Conservation (phyloP, 1,284 basidiomycete species). For the Boletus smithii region DNA sequence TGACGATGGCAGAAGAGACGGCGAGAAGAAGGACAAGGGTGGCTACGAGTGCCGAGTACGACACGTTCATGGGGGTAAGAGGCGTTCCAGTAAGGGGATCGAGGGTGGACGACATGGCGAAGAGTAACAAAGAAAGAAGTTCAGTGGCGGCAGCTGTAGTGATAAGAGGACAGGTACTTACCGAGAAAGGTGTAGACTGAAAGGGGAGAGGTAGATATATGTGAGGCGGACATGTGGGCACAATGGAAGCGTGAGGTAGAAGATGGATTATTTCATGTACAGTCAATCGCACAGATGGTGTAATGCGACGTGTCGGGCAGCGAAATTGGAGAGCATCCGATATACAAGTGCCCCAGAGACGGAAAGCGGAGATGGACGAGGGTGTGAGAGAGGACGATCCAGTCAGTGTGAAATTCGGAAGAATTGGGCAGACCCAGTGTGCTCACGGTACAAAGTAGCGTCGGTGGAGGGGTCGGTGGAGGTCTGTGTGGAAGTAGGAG, state of each 20-base stretch:
- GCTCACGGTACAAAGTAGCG: slow-evolving; percentile 31
- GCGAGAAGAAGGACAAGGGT: slow-evolving; percentile 62
- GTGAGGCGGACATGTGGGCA: slow-evolving; percentile 11
- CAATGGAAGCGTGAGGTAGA: neutral
- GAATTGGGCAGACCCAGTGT: neutral
- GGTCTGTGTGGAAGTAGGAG: neutral
- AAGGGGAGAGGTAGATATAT: neutral
- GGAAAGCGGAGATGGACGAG: neutral
- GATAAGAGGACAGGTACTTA: slow-evolving; percentile 13
- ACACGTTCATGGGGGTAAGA: slow-evolving; percentile 10
- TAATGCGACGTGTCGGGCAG: too few species aligned
- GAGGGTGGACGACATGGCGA: slow-evolving; percentile 18
- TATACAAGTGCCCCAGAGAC: neutral
- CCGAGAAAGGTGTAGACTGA: slow-evolving; percentile 34
- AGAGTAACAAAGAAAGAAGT: neutral
- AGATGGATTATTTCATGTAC: too few species aligned
- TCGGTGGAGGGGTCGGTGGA: slow-evolving; percentile 10
- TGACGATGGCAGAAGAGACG: slow-evolving; percentile 60
- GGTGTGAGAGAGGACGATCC: slow-evolving; percentile 10
- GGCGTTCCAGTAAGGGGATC: slow-evolving; percentile 3
- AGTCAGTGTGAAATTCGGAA: slow-evolving; percentile 22
- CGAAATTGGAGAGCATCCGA: too few species aligned
- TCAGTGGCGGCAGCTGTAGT: slow-evolving; percentile 8
- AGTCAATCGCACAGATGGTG: slow-evolving; percentile 8
- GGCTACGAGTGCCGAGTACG: slow-evolving; percentile 40